Conservation (phyloP, 139 green algal species). For the Coelastrella sp. region DNA sequence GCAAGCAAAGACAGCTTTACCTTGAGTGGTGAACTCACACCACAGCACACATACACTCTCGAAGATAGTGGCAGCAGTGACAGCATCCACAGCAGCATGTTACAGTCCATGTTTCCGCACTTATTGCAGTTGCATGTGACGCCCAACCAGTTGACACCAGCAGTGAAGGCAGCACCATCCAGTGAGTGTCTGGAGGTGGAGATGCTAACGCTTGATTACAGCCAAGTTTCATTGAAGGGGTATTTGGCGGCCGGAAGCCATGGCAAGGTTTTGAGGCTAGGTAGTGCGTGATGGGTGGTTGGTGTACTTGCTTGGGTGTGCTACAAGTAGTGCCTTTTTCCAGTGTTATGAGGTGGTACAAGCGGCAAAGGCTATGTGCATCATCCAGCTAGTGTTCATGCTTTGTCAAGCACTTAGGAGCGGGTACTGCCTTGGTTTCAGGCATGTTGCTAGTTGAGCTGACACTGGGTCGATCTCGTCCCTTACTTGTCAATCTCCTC, state of each 20-base stretch:
- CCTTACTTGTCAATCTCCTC: not conserved
- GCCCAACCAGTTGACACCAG: not conserved
- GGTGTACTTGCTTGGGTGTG: constrained; percentile 1
- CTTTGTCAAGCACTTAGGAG: not conserved
- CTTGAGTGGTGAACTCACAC: not conserved
- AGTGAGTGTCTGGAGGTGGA: not conserved
- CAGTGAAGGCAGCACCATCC: constrained; percentile 1
- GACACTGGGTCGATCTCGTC: not conserved
- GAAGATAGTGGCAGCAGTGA: not conserved
- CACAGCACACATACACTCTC: not conserved
- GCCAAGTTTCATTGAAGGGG: not conserved
- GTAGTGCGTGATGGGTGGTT: not conserved
- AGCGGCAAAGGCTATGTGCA: not conserved
- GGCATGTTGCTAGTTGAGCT: not conserved
- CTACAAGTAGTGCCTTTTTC: not conserved
- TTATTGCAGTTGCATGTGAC: not conserved
- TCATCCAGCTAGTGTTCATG: not conserved
- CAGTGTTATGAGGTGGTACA: not conserved
- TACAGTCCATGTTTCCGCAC: not conserved
- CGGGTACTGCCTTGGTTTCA: not conserved
- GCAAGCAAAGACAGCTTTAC: not conserved
- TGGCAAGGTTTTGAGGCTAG: not conserved
- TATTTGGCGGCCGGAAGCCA: not conserved
- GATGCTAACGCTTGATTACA: not conserved
- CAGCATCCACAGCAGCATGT: not conserved